Evolutionary conservation across 345 rosid species (phyloP).

Genomic region (Eucalyptus fibrosa): DNA sequence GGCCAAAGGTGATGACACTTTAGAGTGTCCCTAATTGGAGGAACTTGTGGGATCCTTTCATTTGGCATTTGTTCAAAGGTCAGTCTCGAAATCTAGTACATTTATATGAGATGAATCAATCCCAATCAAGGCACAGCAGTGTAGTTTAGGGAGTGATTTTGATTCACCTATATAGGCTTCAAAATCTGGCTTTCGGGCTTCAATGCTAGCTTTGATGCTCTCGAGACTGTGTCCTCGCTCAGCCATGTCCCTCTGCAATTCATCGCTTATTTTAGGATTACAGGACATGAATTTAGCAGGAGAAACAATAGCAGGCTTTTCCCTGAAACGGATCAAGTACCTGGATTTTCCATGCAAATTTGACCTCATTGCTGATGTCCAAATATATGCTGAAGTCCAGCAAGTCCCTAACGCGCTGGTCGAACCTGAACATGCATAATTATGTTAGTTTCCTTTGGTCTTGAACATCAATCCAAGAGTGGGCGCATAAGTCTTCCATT

Average conservation of each 20-base stretch:
- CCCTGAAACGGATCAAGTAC: background rate
- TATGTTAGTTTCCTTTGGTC: slow-evolving; percentile 12
- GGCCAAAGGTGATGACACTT: background rate
- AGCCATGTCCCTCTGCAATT: slow-evolving; percentile 89
- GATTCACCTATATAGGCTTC: slow-evolving; percentile 82
- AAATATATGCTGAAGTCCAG: slow-evolving; percentile 91
- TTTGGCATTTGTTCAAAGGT: background rate
- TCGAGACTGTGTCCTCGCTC: slow-evolving; percentile 99
- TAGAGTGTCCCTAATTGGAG: background rate
- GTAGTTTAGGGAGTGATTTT: background rate
- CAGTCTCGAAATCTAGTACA: background rate
- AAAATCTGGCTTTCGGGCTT: slow-evolving; percentile 92
- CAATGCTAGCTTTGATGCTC: slow-evolving; percentile 95
- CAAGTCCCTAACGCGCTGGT: slow-evolving; percentile 74
- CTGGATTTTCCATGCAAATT: slow-evolving; percentile 82
- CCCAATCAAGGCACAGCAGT: background rate
- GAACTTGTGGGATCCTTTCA: background rate
- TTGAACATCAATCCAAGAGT: background rate
- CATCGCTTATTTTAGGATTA: background rate
- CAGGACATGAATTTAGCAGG: background rate
- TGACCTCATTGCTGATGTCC: slow-evolving; percentile 95
- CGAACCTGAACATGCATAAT: slow-evolving; percentile 35
- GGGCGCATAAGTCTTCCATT: background rate
- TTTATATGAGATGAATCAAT: background rate
- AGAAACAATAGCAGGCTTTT: background rate